Base-by-base conservation (phyloP, 768 basidiomycete species). In the Rhizopogon salebrosus region DNA sequence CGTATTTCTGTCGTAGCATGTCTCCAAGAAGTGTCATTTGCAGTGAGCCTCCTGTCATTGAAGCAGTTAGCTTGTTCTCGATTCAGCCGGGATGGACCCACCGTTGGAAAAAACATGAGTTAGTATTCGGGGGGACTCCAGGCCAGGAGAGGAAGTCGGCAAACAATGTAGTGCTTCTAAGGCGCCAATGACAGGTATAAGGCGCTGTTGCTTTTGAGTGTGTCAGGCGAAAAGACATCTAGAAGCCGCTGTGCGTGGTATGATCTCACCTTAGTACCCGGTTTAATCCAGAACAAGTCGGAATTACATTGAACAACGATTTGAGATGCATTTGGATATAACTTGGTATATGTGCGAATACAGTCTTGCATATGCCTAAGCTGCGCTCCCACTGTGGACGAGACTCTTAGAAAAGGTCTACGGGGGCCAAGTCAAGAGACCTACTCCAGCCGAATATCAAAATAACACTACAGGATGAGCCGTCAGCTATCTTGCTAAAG, bases 21-120 rank as follows among this genome's bases (percentile, higher is more conserved):
- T 54, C 45, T 18, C 57, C 48, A 3, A 66, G 57, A 6, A 53
- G 20, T 2, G 55, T 49, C 24, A 68, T 34, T 41, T 68, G 66
- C 16, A 52, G 8, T 14, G 48, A 57, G 0, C 65, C 65, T 37
- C 65, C 66, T 66, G 49, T 6, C 3, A 53, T 24, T 14, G 57
- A 35, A 18, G n/a, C n/a, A 16, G 31, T 18, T 35, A 40, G 26
- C n/a, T 24, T 6, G 37, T n/a, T 26, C 11, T 6, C 16, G 3
- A 7, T 27, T 23, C 34, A 46, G 13, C 36, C 4, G 35, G 23
- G 57, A 31, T 1, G 9, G 20, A n/a, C 38, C 4, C 51, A 68
- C 66, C 65, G 26, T 68, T 66, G 36, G 66, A 68, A 52, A 68
- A 68, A 1, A 56, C 64, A 36, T 66, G 64, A 10, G 64, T 38